phyloP scores from a whole-genome alignment of 352 stramenopile genomes.

The Globisporangium megalacanthum region DNA sequence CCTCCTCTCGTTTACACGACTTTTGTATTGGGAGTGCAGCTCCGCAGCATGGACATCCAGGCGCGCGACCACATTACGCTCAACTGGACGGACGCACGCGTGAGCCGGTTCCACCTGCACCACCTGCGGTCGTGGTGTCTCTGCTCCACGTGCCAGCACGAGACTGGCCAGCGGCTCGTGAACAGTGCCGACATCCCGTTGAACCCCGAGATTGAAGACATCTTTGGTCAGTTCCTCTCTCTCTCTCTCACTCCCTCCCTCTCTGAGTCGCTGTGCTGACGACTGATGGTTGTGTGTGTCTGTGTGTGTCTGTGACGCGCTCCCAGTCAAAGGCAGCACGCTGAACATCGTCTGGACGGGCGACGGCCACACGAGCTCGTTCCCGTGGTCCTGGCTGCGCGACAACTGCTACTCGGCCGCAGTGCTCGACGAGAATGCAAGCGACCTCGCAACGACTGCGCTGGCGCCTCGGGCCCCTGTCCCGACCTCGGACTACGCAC shows the following conservation, averaged over 20 bases:
- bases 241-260: constrained; percentile 1
- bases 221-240: constrained; percentile 42
- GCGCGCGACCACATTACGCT: constrained; percentile 68
- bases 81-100: constrained; percentile 68
- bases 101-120: constrained; percentile 66
- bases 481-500: constrained; percentile 46
- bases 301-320: background rate
- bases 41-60: constrained; percentile 66
- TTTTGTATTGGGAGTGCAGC: constrained; percentile 18
- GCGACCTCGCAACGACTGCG: constrained; percentile 38
- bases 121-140: constrained; percentile 77
- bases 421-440: constrained; percentile 39
- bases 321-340: constrained; percentile 59
- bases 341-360: constrained; percentile 64
- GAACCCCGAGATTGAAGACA: constrained; percentile 60
- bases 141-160: constrained; percentile 63
- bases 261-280: background rate
- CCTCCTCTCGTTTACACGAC: too few relatives aligned
- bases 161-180: constrained; percentile 75
- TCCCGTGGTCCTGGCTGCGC: constrained; percentile 60
- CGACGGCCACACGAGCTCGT: constrained; percentile 63
- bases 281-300: background rate
- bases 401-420: constrained; percentile 74
- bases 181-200: constrained; percentile 60
- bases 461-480: constrained; percentile 45